Evolutionary conservation across 345 rosid species (phyloP), one percentile per base, ranked within the genome.

Genomic region (Dipteronia sinensis): DNA sequence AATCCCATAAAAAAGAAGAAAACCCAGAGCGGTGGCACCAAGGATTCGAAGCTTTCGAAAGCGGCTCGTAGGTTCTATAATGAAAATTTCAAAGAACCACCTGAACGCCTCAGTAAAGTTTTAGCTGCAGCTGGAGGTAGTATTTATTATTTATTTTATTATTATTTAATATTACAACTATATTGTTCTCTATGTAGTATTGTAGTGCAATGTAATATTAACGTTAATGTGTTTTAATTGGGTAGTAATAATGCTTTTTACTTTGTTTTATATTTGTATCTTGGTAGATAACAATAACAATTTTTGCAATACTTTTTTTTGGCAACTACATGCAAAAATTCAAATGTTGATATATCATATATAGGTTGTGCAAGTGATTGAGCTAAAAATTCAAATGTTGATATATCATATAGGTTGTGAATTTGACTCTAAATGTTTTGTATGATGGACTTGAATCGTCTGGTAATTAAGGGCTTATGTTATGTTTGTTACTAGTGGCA

Each of bases 101-200:
- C 97, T 42, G 95, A 94, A 83, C 92, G 98, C 31, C 84, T 96
- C 62, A 86, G 98, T 81, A 96, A 96, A 79, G 93, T 96, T 74
- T 94, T 96, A 12, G 98, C 99, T 46, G 92, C 98, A 74, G 90
- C 97, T 68, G 98, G 99, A 88, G 99, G 98, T 95, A 92, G 58
- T 44, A 25, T 44, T 42, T 38, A 4, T 38, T 12, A 4, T 38
- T 12, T 9, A 8, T 46, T 46, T 10, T 9, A 1, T 9, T 9
- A 46, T 0, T 9, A 46, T 9, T 46, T 46, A 2, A 46, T 46
- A 46, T 10, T 46, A 46, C 49, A 46, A 46, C 13, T 46, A 46
- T 46, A 46, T 42, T 42, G 10, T 7, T 42, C 10, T 42, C 46
- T 8, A 2, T 42, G 11, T 8, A 42, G 10, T 42, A 11, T 11